Base-by-base conservation (phyloP, 371 early-diverging fungal genomes). In the Haplosporangium sp. region DNA sequence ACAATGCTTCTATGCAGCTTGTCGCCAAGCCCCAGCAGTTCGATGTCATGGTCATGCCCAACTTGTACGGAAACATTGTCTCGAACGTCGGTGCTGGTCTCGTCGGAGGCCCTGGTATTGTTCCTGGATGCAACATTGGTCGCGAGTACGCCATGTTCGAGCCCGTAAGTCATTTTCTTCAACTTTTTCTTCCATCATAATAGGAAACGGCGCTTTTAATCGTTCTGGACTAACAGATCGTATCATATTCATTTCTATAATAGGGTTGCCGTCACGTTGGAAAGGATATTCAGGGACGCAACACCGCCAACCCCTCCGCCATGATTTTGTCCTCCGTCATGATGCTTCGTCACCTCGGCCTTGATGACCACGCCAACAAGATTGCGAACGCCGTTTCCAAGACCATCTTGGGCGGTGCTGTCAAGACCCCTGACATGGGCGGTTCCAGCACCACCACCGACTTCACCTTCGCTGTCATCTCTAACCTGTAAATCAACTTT, bases 1-100 rank as follows among this genome's bases (percentile, higher is more conserved):
- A 98, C 83, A 98, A 98, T 87, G 92, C 96, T 47, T 92, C 98
- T 59, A 98, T 98, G 99, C 99, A 98, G 84, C 89, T 98, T 16
- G 98, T 97, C 41, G 92, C 96, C 76, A 94, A 90, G 80, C 99
- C 99, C 59, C 92, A 92, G 75, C 98, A 98, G 84, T 98, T 98
- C 64, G 98, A 98, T 81, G 98, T 98, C 59, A 92, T 98, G 88
- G 98, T 98, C 63, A 94, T 95, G 89, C 97, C 97, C 56, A 98
- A 98, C 90, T 88, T 98, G 83, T 98, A 98, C 83, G 99, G 99
- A 79, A 96, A 92, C 89, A 98, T 98, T 80, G 89, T 96, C 51
- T 93, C 94, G 82, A 98, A 98, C 85, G 92, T 98, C 62, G 97
- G 96, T 64, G 97, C 98, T 69, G 98, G 94, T 64, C 88, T 98